These are phyloP conservation scores for Thamnidium elegans DNA, from an alignment of 192 early-diverging fungal species.

Conservation along the genomic window DNA sequence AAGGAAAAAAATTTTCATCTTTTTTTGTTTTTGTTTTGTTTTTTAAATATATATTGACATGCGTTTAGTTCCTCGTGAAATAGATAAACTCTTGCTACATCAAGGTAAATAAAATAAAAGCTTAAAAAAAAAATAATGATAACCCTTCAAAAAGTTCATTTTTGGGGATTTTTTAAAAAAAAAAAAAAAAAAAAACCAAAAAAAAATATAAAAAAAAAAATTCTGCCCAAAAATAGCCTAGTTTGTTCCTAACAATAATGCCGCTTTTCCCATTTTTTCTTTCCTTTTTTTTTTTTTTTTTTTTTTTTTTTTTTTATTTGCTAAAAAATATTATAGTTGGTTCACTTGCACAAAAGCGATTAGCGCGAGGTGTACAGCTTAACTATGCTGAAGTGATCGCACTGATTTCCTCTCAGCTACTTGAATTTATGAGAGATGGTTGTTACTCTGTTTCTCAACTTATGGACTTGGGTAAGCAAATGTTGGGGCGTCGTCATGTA, in stretches of 20 bases:
- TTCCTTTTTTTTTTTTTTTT: too few relatives aligned
- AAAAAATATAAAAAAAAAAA: too few relatives aligned
- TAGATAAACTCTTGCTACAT: slow-evolving; percentile 87
- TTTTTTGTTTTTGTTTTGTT: slow-evolving; percentile 1
- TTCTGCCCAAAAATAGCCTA: too few relatives aligned
- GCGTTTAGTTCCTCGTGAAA: slow-evolving; percentile 82
- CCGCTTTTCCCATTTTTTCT: neutral
- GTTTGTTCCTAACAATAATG: neutral
- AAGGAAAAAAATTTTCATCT: neutral
- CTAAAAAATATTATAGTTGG: slow-evolving; percentile 50
- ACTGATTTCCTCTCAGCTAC: slow-evolving; percentile 77
- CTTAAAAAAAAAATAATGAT: neutral
- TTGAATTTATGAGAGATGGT: slow-evolving; percentile 91
- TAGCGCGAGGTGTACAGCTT: slow-evolving; percentile 82
- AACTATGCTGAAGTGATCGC: slow-evolving; percentile 86
- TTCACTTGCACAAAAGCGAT: slow-evolving; percentile 81
- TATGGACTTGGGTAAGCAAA: slow-evolving; percentile 79
- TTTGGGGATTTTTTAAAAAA: too few relatives aligned
- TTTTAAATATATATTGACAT: neutral
- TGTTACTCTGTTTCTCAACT: slow-evolving; percentile 79
- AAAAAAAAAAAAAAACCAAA: too few relatives aligned
- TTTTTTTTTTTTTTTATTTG: neutral
- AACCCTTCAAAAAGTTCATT: neutral
- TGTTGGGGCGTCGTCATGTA: slow-evolving; percentile 86
- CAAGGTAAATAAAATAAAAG: slow-evolving; percentile 42